These are phyloP conservation scores for Tricholoma hemisulphureum DNA, from an alignment of 768 basidiomycete genomes.

Conservation along the genomic window DNA sequence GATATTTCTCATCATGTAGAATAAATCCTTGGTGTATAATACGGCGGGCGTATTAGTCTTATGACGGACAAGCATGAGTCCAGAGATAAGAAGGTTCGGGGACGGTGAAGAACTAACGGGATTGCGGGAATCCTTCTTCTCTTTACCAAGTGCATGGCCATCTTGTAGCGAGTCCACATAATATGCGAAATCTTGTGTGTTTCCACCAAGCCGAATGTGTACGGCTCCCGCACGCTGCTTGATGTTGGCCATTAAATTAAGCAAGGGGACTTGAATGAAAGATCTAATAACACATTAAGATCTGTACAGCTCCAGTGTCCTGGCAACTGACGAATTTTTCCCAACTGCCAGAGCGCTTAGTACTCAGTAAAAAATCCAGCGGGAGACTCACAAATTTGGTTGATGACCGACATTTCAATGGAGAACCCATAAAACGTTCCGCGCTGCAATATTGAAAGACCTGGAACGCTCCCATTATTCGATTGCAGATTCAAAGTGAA, in stretches of 20 bases:
- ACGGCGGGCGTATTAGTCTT: slow-evolving; percentile 53
- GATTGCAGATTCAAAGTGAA: slow-evolving; percentile 45
- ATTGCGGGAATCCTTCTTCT: slow-evolving; percentile 25
- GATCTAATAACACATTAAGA: background rate
- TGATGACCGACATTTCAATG: slow-evolving; percentile 71
- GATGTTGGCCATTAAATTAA: slow-evolving; percentile 80
- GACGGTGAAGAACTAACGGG: slow-evolving; percentile 23
- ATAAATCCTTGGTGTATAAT: slow-evolving; percentile 59
- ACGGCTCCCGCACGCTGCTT: slow-evolving; percentile 60
- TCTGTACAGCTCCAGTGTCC: background rate
- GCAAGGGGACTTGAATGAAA: slow-evolving; percentile 48
- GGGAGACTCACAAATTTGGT: slow-evolving; percentile 58
- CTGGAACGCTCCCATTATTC: slow-evolving; percentile 29
- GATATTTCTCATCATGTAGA: slow-evolving; percentile 66
- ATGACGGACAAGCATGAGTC: background rate
- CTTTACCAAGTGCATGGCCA: slow-evolving; percentile 45
- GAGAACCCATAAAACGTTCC: slow-evolving; percentile 74
- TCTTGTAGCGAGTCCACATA: slow-evolving; percentile 40
- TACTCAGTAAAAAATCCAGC: slow-evolving; percentile 3
- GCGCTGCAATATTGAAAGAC: slow-evolving; percentile 38
- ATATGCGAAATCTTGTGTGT: slow-evolving; percentile 68
- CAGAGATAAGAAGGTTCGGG: background rate
- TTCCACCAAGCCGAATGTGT: slow-evolving; percentile 73
- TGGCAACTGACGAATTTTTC: slow-evolving; percentile 43
- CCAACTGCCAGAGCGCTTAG: slow-evolving; percentile 40